phyloP scores from a whole-genome alignment of 2,329 filamentous ascomycete genomes.

The Amauroascus niger region DNA sequence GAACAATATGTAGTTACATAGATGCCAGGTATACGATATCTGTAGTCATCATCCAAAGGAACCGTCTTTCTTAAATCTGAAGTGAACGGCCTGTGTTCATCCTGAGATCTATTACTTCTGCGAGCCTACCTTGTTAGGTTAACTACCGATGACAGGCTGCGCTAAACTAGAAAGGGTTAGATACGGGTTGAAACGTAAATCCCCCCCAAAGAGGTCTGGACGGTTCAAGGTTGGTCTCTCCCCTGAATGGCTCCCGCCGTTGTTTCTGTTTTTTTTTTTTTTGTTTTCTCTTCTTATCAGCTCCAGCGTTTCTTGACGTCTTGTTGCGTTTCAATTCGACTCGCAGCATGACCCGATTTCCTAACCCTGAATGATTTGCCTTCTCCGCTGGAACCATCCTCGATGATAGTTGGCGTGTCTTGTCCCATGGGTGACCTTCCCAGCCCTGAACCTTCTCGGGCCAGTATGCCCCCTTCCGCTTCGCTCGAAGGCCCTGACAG shows the following conservation, averaged over 20 bases:
- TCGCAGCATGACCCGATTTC: not conserved
- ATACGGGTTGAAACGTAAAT: not conserved
- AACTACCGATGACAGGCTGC: too few relatives aligned
- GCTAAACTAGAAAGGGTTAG: not conserved
- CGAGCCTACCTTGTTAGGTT: too few relatives aligned
- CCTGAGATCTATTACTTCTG: too few relatives aligned
- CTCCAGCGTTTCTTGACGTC: not conserved
- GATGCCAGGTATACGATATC: not conserved
- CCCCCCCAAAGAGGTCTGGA: too few relatives aligned
- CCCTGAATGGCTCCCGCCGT: conserved; percentile 5
- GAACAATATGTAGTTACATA: not conserved
- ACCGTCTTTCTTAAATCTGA: too few relatives aligned
- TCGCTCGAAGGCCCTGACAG: not conserved
- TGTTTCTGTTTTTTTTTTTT: not conserved
- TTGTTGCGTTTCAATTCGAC: not conserved
- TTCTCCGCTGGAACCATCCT: not conserved
- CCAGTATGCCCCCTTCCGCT: conserved; percentile 1
- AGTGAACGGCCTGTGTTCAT: too few relatives aligned
- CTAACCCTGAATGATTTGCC: not conserved
- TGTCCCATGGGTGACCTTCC: conserved; percentile 14
- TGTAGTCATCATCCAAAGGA: not conserved
- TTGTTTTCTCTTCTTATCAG: too few relatives aligned
- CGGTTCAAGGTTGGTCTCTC: not conserved
- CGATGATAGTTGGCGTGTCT: not conserved
- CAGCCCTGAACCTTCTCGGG: conserved; percentile 1